Evolutionary conservation across 768 basidiomycete species (phyloP), one percentile per base, ranked within the genome.

Genomic region (Suillus cothurnatus): DNA sequence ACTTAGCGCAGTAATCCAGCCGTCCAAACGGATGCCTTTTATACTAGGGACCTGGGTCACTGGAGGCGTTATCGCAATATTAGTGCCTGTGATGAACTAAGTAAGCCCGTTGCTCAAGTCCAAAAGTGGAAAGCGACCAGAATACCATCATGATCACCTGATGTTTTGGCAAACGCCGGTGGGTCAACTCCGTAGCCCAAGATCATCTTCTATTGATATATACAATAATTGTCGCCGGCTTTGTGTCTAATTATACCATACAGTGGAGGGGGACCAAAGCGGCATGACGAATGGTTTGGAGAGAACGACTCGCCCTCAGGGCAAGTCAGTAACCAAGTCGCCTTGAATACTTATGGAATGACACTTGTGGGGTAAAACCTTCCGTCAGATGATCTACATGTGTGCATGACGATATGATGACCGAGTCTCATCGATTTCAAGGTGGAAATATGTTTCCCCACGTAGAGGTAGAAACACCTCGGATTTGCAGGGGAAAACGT

Each of bases 41-140:
- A 66, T 64, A 66, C 31, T n/a, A 28, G 5, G 11, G 21, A 66
- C 12, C 21, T 28, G 1, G 4, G 21, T 31, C 34, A 31, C 9
- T 38, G 26, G 26, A 11, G 6, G 23, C 28, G 36, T 38, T 36
- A 57, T 41, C 23, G 4, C 23, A 32, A 56, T n/a, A n/a, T n/a
- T n/a, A n/a, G n/a, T 45, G 19, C 50, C 41, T 31, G 12, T 19
- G 15, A 26, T 58, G 62, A 53, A 55, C 38, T 52, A 26, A 58
- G 17, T 63, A 55, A 66, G 26, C 45, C 19, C 49, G 34, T 28
- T 23, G 17, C 56, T 6, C 38, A 32, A 60, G 31, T 53, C 52
- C 26, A 39, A 2, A 63, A 43, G 17, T 26, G 11, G 38, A 59
- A 28, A 2, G 9, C 38, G 23, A 58, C 57, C 23, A 58, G 57